These are phyloP conservation scores for Porogramme epimiltina DNA, from an alignment of 1,284 basidiomycete species.

Conservation along the genomic window DNA sequence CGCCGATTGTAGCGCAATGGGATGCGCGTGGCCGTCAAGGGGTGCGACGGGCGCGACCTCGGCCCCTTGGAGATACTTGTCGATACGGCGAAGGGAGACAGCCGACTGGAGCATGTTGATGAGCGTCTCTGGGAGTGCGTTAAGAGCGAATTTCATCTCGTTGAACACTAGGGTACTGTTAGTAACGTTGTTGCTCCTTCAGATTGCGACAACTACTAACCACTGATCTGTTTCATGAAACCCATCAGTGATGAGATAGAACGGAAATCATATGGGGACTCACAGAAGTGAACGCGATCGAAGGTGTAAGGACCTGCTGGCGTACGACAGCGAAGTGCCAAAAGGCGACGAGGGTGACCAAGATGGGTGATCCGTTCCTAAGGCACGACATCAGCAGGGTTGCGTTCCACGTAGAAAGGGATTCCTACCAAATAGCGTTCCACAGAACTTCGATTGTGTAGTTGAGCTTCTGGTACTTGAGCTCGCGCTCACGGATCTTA, in stretches of 20 bases:
- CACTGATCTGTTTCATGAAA: slow-evolving; percentile 3
- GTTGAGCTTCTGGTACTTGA: slow-evolving; percentile 83
- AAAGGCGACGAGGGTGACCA: slow-evolving; percentile 79
- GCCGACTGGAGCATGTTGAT: slow-evolving; percentile 85
- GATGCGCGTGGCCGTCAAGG: slow-evolving; percentile 54
- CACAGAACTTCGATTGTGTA: slow-evolving; percentile 83
- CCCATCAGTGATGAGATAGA: background rate
- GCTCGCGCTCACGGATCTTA: slow-evolving; percentile 75
- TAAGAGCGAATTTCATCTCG: slow-evolving; percentile 84
- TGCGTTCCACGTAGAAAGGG: background rate
- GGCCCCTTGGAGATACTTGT: slow-evolving; percentile 79
- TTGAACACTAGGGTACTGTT: slow-evolving; percentile 63
- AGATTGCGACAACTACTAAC: background rate
- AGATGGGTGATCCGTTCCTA: slow-evolving; percentile 73
- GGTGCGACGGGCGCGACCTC: slow-evolving; percentile 69
- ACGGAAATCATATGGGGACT: slow-evolving; percentile 22
- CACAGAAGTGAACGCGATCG: slow-evolving; percentile 85
- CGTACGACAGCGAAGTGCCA: slow-evolving; percentile 83
- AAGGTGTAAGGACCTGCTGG: slow-evolving; percentile 73
- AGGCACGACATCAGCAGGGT: background rate
- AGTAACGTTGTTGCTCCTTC: background rate
- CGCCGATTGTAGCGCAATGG: slow-evolving; percentile 78
- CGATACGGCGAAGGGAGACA: slow-evolving; percentile 88
- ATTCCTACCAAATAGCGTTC: slow-evolving; percentile 73
- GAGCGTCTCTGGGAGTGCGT: slow-evolving; percentile 87